These are phyloP conservation scores for Dendrobium officinale DNA, from an alignment of 106 monocot genomes.

Conservation along the genomic window DNA sequence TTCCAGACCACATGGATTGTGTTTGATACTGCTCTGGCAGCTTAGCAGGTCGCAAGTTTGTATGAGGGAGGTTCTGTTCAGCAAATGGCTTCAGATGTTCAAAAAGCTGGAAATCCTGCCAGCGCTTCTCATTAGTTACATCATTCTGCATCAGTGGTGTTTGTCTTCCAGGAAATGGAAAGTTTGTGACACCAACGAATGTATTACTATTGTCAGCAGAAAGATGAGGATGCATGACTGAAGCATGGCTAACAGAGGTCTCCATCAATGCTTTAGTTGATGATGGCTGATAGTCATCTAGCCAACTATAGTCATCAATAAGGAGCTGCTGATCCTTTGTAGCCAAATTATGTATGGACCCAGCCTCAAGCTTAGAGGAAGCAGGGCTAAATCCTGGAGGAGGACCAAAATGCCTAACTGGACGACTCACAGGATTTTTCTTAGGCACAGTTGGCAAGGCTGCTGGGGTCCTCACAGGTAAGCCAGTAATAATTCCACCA, in stretches of 20 bases:
- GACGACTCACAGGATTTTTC: slow-evolving; percentile 78
- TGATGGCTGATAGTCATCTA: slow-evolving; percentile 66
- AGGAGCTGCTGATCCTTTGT: slow-evolving; percentile 20
- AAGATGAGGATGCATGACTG: slow-evolving; percentile 8
- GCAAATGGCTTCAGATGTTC: slow-evolving; percentile 30
- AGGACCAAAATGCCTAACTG: slow-evolving; percentile 68
- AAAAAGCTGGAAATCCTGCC: slow-evolving; percentile 62
- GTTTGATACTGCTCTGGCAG: slow-evolving; percentile 42
- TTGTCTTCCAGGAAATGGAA: slow-evolving; percentile 77
- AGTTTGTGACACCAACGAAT: slow-evolving; percentile 27
- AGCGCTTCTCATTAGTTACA: slow-evolving; percentile 22
- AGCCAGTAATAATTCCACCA: slow-evolving; percentile 21
- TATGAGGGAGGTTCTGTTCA: background rate
- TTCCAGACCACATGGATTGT: slow-evolving; percentile 49
- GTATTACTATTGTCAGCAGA: slow-evolving; percentile 9
- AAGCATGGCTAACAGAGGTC: slow-evolving; percentile 16
- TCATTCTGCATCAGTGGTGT: slow-evolving; percentile 10
- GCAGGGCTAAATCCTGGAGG: slow-evolving; percentile 79
- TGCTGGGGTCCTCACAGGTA: slow-evolving; percentile 20
- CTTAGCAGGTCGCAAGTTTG: slow-evolving; percentile 12
- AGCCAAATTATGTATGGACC: slow-evolving; percentile 3
- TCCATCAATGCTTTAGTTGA: slow-evolving; percentile 15
- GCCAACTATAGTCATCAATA: slow-evolving; percentile 81
- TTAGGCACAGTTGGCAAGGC: slow-evolving; percentile 20
- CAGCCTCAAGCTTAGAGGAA: slow-evolving; percentile 31